Conservation (phyloP, 2,329 filamentous ascomycete species). For the Gaeumannomyces sp. region DNA sequence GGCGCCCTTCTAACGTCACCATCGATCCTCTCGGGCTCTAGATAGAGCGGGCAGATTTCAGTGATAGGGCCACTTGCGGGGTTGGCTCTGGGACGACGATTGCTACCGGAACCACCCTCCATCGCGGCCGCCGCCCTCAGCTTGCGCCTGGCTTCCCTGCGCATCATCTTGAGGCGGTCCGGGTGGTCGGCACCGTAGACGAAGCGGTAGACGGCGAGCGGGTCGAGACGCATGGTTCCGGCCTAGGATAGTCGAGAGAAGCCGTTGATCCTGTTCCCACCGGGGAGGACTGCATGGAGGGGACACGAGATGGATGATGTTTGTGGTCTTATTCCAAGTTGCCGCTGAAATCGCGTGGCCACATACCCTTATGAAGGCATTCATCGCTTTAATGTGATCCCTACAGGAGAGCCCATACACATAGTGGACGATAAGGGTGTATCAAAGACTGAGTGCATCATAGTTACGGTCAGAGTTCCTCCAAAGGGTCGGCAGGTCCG, state of each 20-base stretch:
- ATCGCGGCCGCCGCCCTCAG: neutral
- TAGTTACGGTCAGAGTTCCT: neutral
- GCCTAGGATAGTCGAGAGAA: too few species aligned
- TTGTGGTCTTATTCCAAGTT: neutral
- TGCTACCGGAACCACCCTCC: neutral
- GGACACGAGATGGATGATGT: neutral
- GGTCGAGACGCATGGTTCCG: neutral
- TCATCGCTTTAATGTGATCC: neutral
- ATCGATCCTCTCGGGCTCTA: neutral
- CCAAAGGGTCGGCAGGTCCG: too few species aligned
- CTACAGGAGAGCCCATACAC: too few species aligned
- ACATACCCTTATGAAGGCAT: neutral
- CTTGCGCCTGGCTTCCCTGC: neutral
- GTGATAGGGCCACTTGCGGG: too few species aligned
- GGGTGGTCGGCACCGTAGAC: neutral
- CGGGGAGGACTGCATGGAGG: too few species aligned
- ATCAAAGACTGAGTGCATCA: neutral
- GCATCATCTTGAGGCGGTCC: neutral
- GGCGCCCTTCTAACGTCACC: too few species aligned
- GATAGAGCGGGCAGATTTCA: neutral
- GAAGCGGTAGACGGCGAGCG: neutral
- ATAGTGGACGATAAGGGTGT: too few species aligned
- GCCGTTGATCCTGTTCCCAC: too few species aligned
- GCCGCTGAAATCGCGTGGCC: too few species aligned
- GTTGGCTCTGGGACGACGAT: too few species aligned